Base-by-base conservation (phyloP, 139 green algal genomes). In the Pleodorina starrii region DNA sequence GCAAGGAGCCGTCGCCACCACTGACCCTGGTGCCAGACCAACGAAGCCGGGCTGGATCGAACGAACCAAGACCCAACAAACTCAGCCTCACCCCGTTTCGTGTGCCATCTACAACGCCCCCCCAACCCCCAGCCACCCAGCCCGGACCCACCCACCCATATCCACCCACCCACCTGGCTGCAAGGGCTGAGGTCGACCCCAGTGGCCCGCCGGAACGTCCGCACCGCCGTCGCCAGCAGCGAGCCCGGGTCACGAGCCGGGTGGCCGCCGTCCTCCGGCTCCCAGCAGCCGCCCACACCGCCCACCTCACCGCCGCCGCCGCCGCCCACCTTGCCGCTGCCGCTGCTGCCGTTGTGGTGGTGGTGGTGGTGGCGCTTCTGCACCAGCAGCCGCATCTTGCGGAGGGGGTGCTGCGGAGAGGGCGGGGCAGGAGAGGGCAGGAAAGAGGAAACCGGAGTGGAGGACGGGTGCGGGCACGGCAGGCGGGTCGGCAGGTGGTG, bases 121-220 rank as follows among this genome's bases (percentile, higher is more conserved):
- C n/a, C n/a, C n/a, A n/a, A n/a, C n/a, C n/a, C n/a, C n/a, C n/a
- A n/a, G n/a, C n/a, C n/a, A n/a, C n/a, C n/a, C n/a, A n/a, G n/a
- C n/a, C n/a, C n/a, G n/a, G n/a, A n/a, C n/a, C n/a, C n/a, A n/a
- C n/a, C n/a, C n/a, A n/a, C n/a, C n/a, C n/a, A n/a, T n/a, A n/a
- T n/a, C n/a, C n/a, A n/a, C n/a, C 11, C 35, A 36, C 90, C 32
- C 72, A 93, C 92, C 69, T 92, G 88, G 0, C 40, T 90, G 81
- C 91, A 93, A 17, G 27, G 29, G 10, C 89, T 91, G 23, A 96
- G 86, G 84, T 96, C 92, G 59, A 94, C 40, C 6, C 94, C 94
- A 0, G 90, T 94, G 32, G 87, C 75, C 0, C 83, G 85, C 43
- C 84, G 79, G 80, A 96, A 94, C 40, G 89, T 92, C 40, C 94